Evolutionary conservation across 1,284 basidiomycete genomes (phyloP).

Genomic region (Apiotrichum laibachii): DNA sequence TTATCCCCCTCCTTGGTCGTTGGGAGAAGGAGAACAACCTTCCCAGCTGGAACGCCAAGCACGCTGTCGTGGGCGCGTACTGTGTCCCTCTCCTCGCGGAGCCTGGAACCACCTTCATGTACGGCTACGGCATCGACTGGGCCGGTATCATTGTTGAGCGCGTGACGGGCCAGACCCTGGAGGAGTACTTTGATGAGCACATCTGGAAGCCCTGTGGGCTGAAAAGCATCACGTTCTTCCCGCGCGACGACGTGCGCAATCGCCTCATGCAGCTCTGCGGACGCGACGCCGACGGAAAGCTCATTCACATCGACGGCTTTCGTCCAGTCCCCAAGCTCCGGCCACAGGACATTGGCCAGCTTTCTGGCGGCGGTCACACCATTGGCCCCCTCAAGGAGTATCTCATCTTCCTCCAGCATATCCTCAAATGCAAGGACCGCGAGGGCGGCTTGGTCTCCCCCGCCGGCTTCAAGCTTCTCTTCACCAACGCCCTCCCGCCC

Average conservation of each 20-base stretch:
- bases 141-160: slow-evolving; percentile 38
- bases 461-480: slow-evolving; percentile 26
- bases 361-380: slow-evolving; percentile 36
- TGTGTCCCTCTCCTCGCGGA: slow-evolving; percentile 31
- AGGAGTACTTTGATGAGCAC: slow-evolving; percentile 31
- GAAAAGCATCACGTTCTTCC: slow-evolving; percentile 33
- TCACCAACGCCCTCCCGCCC: slow-evolving; percentile 23
- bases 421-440: slow-evolving; percentile 13
- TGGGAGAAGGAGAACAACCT: slow-evolving; percentile 11
- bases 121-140: slow-evolving; percentile 45
- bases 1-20: background rate
- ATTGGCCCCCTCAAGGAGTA: slow-evolving; percentile 38
- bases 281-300: slow-evolving; percentile 13
- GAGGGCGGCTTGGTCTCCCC: slow-evolving; percentile 23
- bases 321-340: slow-evolving; percentile 4
- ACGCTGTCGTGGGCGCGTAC: slow-evolving; percentile 15
- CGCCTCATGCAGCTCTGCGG: slow-evolving; percentile 18
- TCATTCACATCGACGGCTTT: slow-evolving; percentile 12
- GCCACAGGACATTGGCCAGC: slow-evolving; percentile 11
- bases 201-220: slow-evolving; percentile 20
- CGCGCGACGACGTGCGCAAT: slow-evolving; percentile 17
- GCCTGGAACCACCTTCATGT: slow-evolving; percentile 34
- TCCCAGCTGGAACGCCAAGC: slow-evolving; percentile 25
- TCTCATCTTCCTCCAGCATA: slow-evolving; percentile 26
- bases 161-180: slow-evolving; percentile 31